Evolutionary conservation across 257 asterid species (phyloP).

Genomic region (Solanum chmielewskii): DNA sequence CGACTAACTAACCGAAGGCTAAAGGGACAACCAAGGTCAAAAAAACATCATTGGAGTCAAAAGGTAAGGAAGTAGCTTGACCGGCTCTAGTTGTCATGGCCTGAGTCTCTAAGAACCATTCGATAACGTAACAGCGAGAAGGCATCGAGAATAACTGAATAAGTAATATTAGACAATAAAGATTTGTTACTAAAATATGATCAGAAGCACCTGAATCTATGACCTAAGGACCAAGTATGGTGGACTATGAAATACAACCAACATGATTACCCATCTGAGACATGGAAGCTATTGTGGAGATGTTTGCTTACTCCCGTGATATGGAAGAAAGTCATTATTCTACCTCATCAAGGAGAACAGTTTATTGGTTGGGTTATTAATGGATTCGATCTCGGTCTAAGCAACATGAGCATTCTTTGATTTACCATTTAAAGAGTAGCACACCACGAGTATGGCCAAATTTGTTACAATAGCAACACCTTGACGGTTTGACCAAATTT

Average conservation of each 20-base stretch:
- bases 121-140: background rate
- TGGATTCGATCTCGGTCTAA: background rate
- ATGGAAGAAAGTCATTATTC: background rate
- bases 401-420: background rate
- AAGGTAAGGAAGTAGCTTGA: background rate
- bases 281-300: background rate
- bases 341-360: background rate
- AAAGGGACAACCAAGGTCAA: background rate
- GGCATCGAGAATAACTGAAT: background rate
- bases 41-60: background rate
- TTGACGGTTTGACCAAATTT: background rate
- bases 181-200: background rate
- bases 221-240: background rate
- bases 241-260: background rate
- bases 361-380: background rate
- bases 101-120: background rate
- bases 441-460: background rate
- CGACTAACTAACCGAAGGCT: background rate
- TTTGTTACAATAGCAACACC: background rate
- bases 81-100: background rate
- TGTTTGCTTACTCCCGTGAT: background rate
- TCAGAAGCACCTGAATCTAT: background rate
- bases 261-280: background rate
- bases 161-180: background rate
- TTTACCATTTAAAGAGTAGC: background rate